Evolutionary conservation across 2,329 filamentous ascomycete species (phyloP).

Genomic region (Ilyonectria robusta): DNA sequence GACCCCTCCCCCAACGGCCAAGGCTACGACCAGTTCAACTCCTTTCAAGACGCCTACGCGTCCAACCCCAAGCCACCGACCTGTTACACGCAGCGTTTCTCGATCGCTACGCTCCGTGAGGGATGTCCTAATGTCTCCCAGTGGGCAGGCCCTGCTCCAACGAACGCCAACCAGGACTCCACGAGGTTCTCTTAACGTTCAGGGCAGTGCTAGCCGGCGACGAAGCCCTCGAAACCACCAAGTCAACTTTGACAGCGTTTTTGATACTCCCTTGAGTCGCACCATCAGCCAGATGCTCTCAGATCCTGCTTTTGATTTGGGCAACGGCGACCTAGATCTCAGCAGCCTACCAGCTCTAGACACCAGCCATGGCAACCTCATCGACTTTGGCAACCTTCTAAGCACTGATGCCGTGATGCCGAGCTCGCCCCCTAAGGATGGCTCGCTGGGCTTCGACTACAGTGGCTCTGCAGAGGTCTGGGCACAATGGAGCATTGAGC

Average conservation of each 20-base stretch:
- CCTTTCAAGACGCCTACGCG: conserved; percentile 75
- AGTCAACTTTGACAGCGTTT: conserved; percentile 54
- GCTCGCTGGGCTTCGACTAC: conserved; percentile 50
- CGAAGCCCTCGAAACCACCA: conserved; percentile 61
- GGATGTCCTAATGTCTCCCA: conserved; percentile 59
- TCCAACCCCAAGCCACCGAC: conserved; percentile 73
- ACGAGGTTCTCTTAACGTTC: conserved; percentile 45
- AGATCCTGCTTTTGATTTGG: conserved; percentile 63
- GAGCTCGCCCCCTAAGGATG: conserved; percentile 61
- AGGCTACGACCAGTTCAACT: conserved; percentile 55
- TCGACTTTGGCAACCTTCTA: conserved; percentile 66
- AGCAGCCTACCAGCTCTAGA: conserved; percentile 57
- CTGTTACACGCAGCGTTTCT: conserved; percentile 73
- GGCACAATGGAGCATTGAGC: conserved; percentile 49
- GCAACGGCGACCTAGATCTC: conserved; percentile 62
- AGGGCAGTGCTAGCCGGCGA: conserved; percentile 54
- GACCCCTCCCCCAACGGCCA: conserved; percentile 66
- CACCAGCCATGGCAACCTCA: conserved; percentile 50
- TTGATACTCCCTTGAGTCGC: conserved; percentile 72
- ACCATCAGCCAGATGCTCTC: conserved; percentile 76
- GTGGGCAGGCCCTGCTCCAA: conserved; percentile 58
- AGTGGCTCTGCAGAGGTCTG: conserved; percentile 47
- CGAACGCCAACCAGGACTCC: conserved; percentile 65
- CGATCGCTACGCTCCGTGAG: conserved; percentile 66
- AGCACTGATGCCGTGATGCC: conserved; percentile 63